Evolutionary conservation across 805 yeast genomes (phyloP), one percentile per base, ranked within the genome.

Genomic region (Yamadazyma laniorum): DNA sequence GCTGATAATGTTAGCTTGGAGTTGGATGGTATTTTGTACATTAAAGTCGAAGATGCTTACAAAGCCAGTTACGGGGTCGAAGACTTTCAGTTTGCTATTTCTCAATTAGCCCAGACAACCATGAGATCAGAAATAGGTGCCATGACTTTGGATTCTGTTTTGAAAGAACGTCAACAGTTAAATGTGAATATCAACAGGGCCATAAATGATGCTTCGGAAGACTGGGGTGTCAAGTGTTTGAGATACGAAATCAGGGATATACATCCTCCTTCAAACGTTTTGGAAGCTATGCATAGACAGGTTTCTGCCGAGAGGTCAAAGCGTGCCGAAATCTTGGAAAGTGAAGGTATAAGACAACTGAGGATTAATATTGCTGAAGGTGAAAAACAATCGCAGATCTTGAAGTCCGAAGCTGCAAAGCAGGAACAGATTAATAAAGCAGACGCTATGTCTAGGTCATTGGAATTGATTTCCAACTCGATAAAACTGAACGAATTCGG

Each of bases 81-180:
- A 55, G 90, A 86, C 53, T 87, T 89, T 34, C 86, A 82, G 54
- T 87, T 83, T 57, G 95, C 95, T 26, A 79, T 87, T 38, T 71
- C 84, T 28, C 95, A 87, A 61, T 72, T 87, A 48, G 95, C 95
- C 0, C 95, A 86, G 59, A 87, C 95, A 8, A 85, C 95, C 11
- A 86, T 86, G 95, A 72, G 95, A 52, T 80, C 88, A 1, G 95
- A 86, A 59, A 86, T 86, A 53, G 95, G 95, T 35, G 86, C 85
- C 47, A 66, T 86, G 67, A 72, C 89, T 3, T 72, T 86, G 51
- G 95, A 87, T 57, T 78, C 81, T 32, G 95, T 85, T 13, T 69
- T 86, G 49, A 73, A 79, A 44, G 95, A 86, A 59, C 74, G 95
- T 59, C 90, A 83, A 55, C 55, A 74, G 22, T 71, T 86, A 49